These are phyloP conservation scores for Calonectria hawksworthii DNA, from an alignment of 2,329 filamentous ascomycete genomes.

Conservation along the genomic window DNA sequence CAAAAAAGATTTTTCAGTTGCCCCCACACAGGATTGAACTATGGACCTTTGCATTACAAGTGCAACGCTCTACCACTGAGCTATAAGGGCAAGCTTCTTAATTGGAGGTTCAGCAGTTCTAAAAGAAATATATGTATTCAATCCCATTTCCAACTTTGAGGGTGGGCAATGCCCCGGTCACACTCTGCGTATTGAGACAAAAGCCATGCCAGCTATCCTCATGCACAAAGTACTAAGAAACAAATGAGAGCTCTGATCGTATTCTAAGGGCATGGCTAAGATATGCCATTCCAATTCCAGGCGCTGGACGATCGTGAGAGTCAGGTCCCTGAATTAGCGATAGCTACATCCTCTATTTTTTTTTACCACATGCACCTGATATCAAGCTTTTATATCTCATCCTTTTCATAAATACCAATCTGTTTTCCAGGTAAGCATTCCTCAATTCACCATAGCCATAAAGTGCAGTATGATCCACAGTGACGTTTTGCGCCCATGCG, in stretches of 20 bases:
- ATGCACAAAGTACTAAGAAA: neutral
- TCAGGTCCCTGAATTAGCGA: neutral
- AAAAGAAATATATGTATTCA: neutral
- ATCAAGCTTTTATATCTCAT: neutral
- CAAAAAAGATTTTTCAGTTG: neutral
- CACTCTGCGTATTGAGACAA: neutral
- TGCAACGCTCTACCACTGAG: constrained; percentile 14
- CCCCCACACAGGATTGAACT: constrained; percentile 10
- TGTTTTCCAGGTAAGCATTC: neutral
- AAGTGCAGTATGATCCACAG: too few species aligned
- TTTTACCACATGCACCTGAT: neutral
- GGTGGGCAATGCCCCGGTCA: neutral
- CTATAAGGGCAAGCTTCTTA: neutral
- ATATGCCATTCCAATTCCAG: neutral
- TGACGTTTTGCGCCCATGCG: neutral
- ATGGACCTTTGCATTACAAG: constrained; percentile 15
- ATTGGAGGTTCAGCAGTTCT: neutral
- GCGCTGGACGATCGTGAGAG: neutral
- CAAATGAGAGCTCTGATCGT: neutral
- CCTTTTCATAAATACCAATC: neutral
- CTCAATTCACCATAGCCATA: neutral
- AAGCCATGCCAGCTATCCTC: neutral
- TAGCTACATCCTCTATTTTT: neutral
- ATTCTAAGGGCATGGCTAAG: neutral
- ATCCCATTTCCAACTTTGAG: neutral